Evolutionary conservation across 352 stramenopile species (phyloP), one percentile per base, ranked within the genome.

Genomic region (Peronospora farinosa): DNA sequence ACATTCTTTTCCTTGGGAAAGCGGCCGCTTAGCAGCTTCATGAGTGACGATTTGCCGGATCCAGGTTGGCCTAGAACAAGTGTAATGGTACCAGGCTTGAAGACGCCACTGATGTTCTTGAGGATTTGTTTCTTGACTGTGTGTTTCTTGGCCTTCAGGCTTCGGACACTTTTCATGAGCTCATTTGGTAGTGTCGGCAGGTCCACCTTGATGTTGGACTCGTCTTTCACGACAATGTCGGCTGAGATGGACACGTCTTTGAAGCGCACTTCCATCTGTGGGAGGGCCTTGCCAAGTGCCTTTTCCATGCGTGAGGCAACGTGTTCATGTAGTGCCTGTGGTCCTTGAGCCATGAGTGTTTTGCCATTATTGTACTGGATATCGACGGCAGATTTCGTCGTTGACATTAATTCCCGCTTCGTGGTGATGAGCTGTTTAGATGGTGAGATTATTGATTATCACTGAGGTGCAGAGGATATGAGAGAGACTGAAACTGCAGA

Each of bases 241-340:
- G 60, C 51, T 11, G 63, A 59, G 19, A 72, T 56, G 30, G 54
- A 64, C 7, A 73, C 40, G 15, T 59, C 36, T 19, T 62, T 59
- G 42, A 66, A 71, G 13, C 70, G 70, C 13, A 81, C 51, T 15
- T 81, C 67, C 61, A 78, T 67, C 47, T 78, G 67, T 0, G 71
- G 67, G 4, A 78, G 50, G 9, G 28, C 7, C n/a, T 43, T 50
- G 6, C 67, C 64, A 7, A 74, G 23, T 0, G 65, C 54, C 12
- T 32, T 56, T 37, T 78, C 62, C 33, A 75, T 43, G 4, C 40
- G 40, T 0, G 36, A 59, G 1, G 65, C 48, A 11, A 74, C 50
- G 40, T 75, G 58, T 7, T 57, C 40, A 28, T 78, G 65, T n/a
- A 78, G 40, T 2, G 21, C 58, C 2, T 61, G 51, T 1, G 65